phyloP scores from a whole-genome alignment of 257 asterid species.

The Buddleja alternifolia region DNA sequence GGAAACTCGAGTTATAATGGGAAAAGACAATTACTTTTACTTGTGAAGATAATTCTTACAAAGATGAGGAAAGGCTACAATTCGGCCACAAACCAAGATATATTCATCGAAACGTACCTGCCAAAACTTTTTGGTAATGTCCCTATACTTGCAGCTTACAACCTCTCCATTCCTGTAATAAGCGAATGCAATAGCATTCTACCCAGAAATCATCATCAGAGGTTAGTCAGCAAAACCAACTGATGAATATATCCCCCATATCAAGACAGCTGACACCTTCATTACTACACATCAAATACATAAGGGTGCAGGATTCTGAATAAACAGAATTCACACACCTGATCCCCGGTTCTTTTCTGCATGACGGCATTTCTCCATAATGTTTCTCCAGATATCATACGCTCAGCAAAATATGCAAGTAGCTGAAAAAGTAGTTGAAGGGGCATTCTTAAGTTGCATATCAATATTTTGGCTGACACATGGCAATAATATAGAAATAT shows the following conservation, averaged over 20 bases:
- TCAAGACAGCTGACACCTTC: constrained; percentile 2
- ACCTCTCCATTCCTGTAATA: constrained; percentile 71
- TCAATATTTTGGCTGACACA: background rate
- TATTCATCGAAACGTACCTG: constrained; percentile 52
- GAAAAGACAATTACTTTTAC: background rate
- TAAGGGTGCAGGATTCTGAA: constrained; percentile 2
- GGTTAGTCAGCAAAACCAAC: constrained; percentile 1
- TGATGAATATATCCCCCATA: background rate
- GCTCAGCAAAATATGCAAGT: constrained; percentile 71
- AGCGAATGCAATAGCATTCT: constrained; percentile 87
- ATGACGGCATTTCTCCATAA: constrained; percentile 78
- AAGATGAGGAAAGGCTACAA: constrained; percentile 14
- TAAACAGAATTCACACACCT: constrained; percentile 45
- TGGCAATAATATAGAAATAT: constrained; percentile 6
- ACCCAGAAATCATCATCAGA: constrained; percentile 22
- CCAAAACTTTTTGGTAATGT: constrained; percentile 68
- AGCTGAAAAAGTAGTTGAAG: constrained; percentile 50
- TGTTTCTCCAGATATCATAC: constrained; percentile 92
- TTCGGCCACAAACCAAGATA: constrained; percentile 15
- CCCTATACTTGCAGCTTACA: constrained; percentile 93
- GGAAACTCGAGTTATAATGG: constrained; percentile 3
- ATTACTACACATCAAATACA: constrained; percentile 5
- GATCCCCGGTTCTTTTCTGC: constrained; percentile 70
- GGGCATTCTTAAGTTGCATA: constrained; percentile 2
- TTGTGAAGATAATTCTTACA: constrained; percentile 1